These are phyloP conservation scores for Dentipellis sp. DNA, from an alignment of 768 basidiomycete genomes.

Conservation along the genomic window DNA sequence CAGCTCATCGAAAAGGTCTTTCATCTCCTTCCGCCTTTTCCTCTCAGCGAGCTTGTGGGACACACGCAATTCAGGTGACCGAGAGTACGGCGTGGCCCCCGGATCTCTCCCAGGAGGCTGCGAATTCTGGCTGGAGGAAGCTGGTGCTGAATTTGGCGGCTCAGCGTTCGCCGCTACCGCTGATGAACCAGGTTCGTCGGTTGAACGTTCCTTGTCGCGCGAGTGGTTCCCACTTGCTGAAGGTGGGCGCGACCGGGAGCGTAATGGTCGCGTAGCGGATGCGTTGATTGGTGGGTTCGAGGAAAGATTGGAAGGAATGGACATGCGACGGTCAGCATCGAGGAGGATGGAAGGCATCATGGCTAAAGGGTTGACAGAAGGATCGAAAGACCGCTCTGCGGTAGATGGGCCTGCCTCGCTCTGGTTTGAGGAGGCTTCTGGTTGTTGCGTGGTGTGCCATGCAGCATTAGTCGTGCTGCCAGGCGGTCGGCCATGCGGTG, in stretches of 20 bases:
- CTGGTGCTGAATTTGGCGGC: constrained; percentile 9
- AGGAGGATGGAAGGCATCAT: constrained; percentile 53
- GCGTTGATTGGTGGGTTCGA: constrained; percentile 40
- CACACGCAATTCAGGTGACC: constrained; percentile 88
- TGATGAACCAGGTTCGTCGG: constrained; percentile 23
- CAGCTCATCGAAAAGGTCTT: constrained; percentile 94
- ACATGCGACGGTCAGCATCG: constrained; percentile 65
- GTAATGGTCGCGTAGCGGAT: constrained; percentile 41
- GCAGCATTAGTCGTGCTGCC: constrained; percentile 61
- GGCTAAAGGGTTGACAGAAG: constrained; percentile 22
- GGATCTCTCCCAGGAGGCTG: constrained; percentile 10
- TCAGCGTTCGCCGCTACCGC: constrained; percentile 6
- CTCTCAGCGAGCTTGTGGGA: constrained; percentile 97
- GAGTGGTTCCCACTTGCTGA: constrained; percentile 24
- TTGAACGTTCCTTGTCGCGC: constrained; percentile 29
- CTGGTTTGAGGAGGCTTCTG: constrained; percentile 25
- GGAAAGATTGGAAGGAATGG: constrained; percentile 39
- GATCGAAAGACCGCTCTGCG: constrained; percentile 40
- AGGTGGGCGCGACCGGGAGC: constrained; percentile 31
- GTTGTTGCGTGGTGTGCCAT: constrained; percentile 46
- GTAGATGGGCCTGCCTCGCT: constrained; percentile 13
- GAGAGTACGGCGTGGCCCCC: constrained; percentile 78
- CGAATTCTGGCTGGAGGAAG: constrained; percentile 30
- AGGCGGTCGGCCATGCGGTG: constrained; percentile 54
- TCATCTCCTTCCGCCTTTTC: constrained; percentile 98